Conservation (phyloP, 306 rosid genomes). For the Trifolium pratense region DNA sequence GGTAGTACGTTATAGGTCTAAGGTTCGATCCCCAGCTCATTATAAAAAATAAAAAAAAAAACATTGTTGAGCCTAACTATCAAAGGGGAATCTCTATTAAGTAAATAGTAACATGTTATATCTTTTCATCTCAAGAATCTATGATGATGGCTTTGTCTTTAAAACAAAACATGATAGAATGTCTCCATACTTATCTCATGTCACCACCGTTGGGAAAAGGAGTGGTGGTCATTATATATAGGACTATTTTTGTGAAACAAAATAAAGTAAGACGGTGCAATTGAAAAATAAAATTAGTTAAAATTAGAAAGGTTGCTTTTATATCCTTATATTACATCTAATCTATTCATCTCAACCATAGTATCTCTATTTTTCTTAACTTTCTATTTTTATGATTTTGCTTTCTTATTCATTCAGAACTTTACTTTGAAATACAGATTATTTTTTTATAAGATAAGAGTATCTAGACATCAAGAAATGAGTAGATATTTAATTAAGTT, state of each 20-base stretch:
- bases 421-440: too few relatives aligned
- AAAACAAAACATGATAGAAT: background rate
- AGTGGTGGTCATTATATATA: background rate
- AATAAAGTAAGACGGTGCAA: background rate
- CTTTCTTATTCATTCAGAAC: too few relatives aligned
- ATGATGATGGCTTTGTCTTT: constrained; percentile 1
- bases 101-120: background rate
- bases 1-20: too few relatives aligned
- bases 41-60: too few relatives aligned
- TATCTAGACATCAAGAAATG: too few relatives aligned
- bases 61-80: background rate
- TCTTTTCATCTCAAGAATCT: background rate
- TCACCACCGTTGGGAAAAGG: background rate
- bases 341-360: background rate
- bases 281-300: background rate
- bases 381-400: too few relatives aligned
- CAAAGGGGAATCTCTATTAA: background rate
- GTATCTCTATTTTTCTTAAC: too few relatives aligned
- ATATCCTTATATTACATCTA: background rate
- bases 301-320: background rate
- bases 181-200: background rate
- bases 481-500: too few relatives aligned
- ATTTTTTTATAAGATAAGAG: too few relatives aligned
- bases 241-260: background rate
- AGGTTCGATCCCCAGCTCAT: too few relatives aligned